Evolutionary conservation across 2,329 filamentous ascomycete genomes (phyloP), one percentile per base, ranked within the genome.

Genomic region (Scortechinia acanthostroma): DNA sequence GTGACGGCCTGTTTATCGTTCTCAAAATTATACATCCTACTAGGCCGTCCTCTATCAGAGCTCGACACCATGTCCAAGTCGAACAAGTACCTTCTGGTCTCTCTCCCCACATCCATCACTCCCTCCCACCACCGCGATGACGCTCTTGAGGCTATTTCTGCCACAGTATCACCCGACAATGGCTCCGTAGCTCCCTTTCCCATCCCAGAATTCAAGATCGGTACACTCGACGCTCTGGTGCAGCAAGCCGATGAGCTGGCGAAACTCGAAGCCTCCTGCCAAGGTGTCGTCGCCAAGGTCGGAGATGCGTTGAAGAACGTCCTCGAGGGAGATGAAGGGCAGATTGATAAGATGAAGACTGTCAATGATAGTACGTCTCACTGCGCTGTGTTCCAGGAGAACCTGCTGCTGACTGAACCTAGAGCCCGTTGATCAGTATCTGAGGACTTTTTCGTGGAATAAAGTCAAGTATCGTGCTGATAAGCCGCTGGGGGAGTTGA

Each of bases 391-490:
- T 30, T 10, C 10, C 10, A 30, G 35, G 6, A 17, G 35, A 40
- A 10, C 10, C 6, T 13, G 10, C 17, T 40, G 17, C 6, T 40
- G 17, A 10, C 35, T 10, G 6, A 6, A 17, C 6, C 25, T 61
- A 97, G 91, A 95, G 65, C 91, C 93, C n/a, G 90, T 91, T 49
- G 91, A 96, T 56, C 86, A 91, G 61, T 98, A 97, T 61, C 71
- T 98, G 42, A 80, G 83, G 58, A 83, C 77, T 46, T 98, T 97
- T 66, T 77, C 80, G 52, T 98, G 93, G 93, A 97, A 97, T 70
- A 96, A 93, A 66, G 88, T 95, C 66, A 93, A 95, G 62, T 98
- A 97, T 66, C 83, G 93, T 56, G 85, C 88, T 50, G 93, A 98
- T 65, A 94, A 91, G 63, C 80, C 91, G 43, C 77, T 98, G 49